Base-by-base conservation (phyloP, 2,329 filamentous ascomycete species). In the Thermothelomyces thermophilus region DNA sequence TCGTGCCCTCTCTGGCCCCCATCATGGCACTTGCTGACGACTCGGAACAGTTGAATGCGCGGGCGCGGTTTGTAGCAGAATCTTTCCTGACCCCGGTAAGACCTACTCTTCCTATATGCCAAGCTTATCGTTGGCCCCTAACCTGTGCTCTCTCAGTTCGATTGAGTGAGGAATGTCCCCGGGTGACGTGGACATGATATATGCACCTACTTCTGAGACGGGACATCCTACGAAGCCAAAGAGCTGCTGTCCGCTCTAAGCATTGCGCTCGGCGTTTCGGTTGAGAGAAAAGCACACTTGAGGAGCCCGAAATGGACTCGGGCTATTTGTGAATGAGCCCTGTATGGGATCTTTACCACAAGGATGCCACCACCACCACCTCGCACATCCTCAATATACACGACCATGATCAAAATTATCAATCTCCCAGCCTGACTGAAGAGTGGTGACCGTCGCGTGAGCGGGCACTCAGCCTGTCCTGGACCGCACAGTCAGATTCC, bases 61-160 rank as follows among this genome's bases (percentile, higher is more conserved):
- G 93, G 71, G 93, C 93, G 67, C 85, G 93, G 76, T 98, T 97
- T 66, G 91, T 98, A 45, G 93, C 93, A 41, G 93, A 98, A 72
- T 96, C 93, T 52, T 98, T 98, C 79, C 73, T 98, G 70, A 96
- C 91, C 66, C 93, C 91, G 39, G 65, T 67, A 59, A 47, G 60
- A 39, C 16, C 17, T 16, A 10, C 2, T 16, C 19, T 28, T 26
- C 19, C 7, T 5, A 30, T 31, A 3, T 35, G 19, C 11, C 8
- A 4, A n/a, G n/a, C 39, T 17, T 3, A 5, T 8, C n/a, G 17
- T 9, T n/a, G 2, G 14, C n/a, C 34, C 14, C 31, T 5, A 11
- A 13, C 17, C 50, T 48, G 19, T 51, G 42, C 17, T 19, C n/a
- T n/a, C 11, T 28, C 41, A 62, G 60, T 62, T 62, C 43, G 60